Evolutionary conservation across 768 basidiomycete genomes (phyloP).

Genomic region (Fomitopsis serialis): DNA sequence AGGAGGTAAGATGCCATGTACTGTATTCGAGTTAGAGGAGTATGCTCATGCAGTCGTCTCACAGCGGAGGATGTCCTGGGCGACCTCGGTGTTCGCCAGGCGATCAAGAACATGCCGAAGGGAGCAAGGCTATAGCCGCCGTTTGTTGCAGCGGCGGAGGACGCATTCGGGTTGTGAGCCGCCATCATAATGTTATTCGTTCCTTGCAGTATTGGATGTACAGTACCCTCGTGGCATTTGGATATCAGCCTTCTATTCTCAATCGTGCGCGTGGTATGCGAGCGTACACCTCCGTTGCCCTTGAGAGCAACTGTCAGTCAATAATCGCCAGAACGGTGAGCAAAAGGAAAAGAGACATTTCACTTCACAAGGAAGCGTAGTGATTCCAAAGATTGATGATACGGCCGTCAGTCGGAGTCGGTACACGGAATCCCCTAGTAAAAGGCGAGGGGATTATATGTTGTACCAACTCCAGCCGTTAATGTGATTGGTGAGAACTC

Average conservation of each 20-base stretch:
- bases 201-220: too few species aligned
- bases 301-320: too few species aligned
- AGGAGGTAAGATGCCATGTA: slow-evolving; percentile 25
- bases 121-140: slow-evolving; percentile 44
- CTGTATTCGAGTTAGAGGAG: neutral
- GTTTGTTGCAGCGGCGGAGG: too few species aligned
- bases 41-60: neutral
- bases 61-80: slow-evolving; percentile 70
- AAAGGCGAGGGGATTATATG: slow-evolving; percentile 20
- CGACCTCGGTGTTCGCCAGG: slow-evolving; percentile 49
- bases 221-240: too few species aligned
- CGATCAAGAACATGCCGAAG: slow-evolving; percentile 35
- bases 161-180: too few species aligned
- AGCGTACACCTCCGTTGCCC: too few species aligned
- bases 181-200: too few species aligned
- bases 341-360: neutral
- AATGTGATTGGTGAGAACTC: neutral
- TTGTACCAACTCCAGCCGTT: slow-evolving; percentile 15
- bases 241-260: too few species aligned
- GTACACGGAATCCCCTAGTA: slow-evolving; percentile 21
- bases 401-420: slow-evolving; percentile 11
- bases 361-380: neutral
- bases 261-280: too few species aligned
- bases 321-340: too few species aligned
- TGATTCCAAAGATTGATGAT: slow-evolving; percentile 11